A percentile compares a stretch with the other conserved stretches of the same genome.
phyloP scores from a whole-genome alignment of 371 early-diverging fungal species.

The Mortierella polycephala region DNA sequence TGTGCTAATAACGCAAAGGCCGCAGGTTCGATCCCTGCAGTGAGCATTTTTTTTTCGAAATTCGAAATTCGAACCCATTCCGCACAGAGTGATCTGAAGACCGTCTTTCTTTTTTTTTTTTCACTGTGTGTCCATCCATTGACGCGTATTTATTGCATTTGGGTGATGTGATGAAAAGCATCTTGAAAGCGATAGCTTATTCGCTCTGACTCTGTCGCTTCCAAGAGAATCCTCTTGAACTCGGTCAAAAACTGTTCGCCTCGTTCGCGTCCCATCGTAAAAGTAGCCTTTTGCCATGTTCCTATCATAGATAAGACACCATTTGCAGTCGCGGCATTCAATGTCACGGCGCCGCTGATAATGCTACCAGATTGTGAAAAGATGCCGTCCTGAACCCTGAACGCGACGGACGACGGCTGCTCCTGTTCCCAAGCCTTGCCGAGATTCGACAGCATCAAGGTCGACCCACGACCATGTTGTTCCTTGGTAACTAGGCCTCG shows the following conservation, averaged over 20 bases:
- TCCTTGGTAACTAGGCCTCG: conserved; percentile 16
- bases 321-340: conserved; percentile 33
- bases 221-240: conserved; percentile 34
- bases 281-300: conserved; percentile 39
- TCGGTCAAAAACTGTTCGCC: conserved; percentile 21
- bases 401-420: conserved; percentile 4
- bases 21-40: conserved; percentile 11
- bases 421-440: conserved; percentile 43
- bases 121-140: background rate
- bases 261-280: conserved; percentile 14
- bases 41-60: background rate
- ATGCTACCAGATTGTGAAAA: conserved; percentile 26
- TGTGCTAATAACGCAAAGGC: conserved; percentile 15
- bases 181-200: conserved; percentile 24
- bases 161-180: background rate
- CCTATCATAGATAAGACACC: conserved; percentile 14
- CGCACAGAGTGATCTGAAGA: no score
- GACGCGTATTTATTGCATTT: background rate
- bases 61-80: no score
- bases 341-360: conserved; percentile 8
- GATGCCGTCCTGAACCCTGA: conserved; percentile 20
- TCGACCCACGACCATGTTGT: conserved; percentile 32
- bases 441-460: conserved; percentile 37
- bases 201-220: conserved; percentile 13
- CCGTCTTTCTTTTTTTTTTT: no score